Percentiles rank a stretch among this genome's conserved stretches.
phyloP scores from a whole-genome alignment of 2,329 filamentous ascomycete genomes.

The Pyrenophora tritici-repentis region DNA sequence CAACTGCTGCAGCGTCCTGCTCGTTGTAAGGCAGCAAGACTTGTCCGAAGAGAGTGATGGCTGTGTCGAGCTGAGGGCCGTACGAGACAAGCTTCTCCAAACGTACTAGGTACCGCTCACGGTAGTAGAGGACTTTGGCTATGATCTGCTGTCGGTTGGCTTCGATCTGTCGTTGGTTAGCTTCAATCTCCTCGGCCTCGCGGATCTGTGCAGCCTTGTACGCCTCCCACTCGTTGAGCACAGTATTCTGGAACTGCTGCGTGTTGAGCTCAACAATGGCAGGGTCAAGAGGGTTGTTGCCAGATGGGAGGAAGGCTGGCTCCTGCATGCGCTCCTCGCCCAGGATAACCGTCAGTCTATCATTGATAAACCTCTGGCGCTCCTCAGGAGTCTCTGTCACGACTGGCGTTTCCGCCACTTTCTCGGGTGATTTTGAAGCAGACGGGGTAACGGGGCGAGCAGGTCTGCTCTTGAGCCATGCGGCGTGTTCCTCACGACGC shows the following conservation, averaged over 20 bases:
- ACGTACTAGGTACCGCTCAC: neutral
- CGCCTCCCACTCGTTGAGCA: neutral
- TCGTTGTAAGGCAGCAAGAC: neutral
- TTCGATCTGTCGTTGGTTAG: neutral
- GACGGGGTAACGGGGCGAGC: no score
- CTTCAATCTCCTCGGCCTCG: neutral
- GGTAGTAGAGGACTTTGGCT: neutral
- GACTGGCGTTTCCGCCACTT: neutral
- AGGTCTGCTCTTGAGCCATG: no score
- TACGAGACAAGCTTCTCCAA: conserved; percentile 5
- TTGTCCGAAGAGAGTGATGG: neutral
- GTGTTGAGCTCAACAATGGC: conserved; percentile 8
- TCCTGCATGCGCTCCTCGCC: conserved; percentile 8
- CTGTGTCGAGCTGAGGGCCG: neutral
- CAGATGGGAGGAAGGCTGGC: conserved; percentile 4
- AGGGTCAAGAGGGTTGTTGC: conserved; percentile 7
- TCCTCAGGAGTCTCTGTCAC: conserved; percentile 5
- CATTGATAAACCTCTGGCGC: conserved; percentile 1
- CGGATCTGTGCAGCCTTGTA: neutral
- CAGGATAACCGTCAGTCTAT: conserved; percentile 5
- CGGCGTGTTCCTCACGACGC: no score
- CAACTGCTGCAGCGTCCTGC: neutral
- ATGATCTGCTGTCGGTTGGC: neutral
- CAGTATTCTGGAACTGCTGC: neutral
- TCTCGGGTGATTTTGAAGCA: neutral